Percentiles rank a stretch among this genome's conserved stretches.
Evolutionary conservation across 257 asterid species (phyloP).

Genomic region (Penstemon barbatus): DNA sequence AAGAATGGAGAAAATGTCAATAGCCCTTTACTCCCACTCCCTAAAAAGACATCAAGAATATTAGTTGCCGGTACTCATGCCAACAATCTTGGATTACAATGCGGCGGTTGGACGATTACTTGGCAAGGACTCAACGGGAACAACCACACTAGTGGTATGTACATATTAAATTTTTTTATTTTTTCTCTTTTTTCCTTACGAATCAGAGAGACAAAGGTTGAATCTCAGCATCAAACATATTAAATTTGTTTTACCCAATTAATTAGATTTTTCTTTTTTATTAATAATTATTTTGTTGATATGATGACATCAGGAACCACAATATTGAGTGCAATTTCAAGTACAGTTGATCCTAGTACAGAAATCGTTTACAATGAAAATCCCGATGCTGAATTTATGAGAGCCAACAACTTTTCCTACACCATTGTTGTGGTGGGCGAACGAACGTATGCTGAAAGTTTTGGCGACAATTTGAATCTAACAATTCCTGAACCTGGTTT

Average conservation of each 20-base stretch:
- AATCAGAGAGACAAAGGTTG: no score
- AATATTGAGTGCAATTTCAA: constrained; percentile 38
- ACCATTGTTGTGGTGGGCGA: constrained; percentile 65
- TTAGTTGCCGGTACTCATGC: constrained; percentile 32
- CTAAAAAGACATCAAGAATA: constrained; percentile 21
- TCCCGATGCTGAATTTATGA: constrained; percentile 27
- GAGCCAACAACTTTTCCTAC: constrained; percentile 33
- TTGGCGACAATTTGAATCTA: constrained; percentile 45
- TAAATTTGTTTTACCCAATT: no score
- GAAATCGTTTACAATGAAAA: constrained; percentile 39
- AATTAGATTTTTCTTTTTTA: no score
- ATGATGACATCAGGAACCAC: constrained; percentile 44
- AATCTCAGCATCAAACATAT: no score
- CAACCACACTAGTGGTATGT: constrained; percentile 16
- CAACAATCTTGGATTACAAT: constrained; percentile 28
- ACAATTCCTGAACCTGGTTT: constrained; percentile 43
- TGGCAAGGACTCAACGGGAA: constrained; percentile 53
- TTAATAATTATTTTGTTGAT: no score
- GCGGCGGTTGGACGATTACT: constrained; percentile 38
- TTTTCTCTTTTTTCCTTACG: no score
- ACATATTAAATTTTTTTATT: neutral
- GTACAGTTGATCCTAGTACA: constrained; percentile 39
- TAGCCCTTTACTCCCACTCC: constrained; percentile 18
- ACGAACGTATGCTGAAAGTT: constrained; percentile 45
- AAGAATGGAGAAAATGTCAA: constrained; percentile 20